Base-by-base conservation (phyloP, 2,329 filamentous ascomycete species). In the Alternaria arbusti region DNA sequence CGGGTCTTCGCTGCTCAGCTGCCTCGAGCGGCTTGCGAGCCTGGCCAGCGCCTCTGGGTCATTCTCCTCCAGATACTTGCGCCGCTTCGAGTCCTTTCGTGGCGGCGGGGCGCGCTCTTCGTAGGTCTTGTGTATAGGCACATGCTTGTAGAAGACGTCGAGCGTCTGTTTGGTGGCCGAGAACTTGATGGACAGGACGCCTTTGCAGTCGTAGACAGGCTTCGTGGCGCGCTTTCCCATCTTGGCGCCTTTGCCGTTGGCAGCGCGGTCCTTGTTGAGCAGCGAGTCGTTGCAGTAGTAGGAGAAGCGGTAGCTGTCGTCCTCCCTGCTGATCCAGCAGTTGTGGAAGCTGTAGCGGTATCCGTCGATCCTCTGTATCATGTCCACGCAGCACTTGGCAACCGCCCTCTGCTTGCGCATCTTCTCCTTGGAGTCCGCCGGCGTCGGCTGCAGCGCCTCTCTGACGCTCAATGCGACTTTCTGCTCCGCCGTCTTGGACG, bases 241-340 rank as follows among this genome's bases (percentile, higher is more conserved):
- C 63, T 79, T 79, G 5, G 76, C 74, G 23, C 78, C 78, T 57
- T 81, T 81, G 30, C 79, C 79, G 62, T 85, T 84, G 8, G 82
- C 82, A 47, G 82, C 82, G 50, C 83, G 78, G 68, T 84, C 83
- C 67, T 84, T 85, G 71, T 85, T 85, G 71, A 84, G 80, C 71
- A 84, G 76, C 68, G 81, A 83, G 74, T 85, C 83, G 69, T 84
- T 83, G 73, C 83, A 85, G 65, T 83, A 83, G 74, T 84, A 84
- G 28, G 81, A 83, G 74, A 83, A 84, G 64, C 82, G 79, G 65
- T 79, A 81, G 69, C 78, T 79, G 52, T 83, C 82, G 62, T 84
- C 81, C 62, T 83, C 82, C 40, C 83, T 73, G 65, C 81, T 82
- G 51, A 79, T 79, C 82, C 82, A 84, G 64, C 81, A 82, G 63